Evolutionary conservation across 2,329 filamentous ascomycete genomes (phyloP), one percentile per base, ranked within the genome.

Genomic region (Colletotrichum lentis): DNA sequence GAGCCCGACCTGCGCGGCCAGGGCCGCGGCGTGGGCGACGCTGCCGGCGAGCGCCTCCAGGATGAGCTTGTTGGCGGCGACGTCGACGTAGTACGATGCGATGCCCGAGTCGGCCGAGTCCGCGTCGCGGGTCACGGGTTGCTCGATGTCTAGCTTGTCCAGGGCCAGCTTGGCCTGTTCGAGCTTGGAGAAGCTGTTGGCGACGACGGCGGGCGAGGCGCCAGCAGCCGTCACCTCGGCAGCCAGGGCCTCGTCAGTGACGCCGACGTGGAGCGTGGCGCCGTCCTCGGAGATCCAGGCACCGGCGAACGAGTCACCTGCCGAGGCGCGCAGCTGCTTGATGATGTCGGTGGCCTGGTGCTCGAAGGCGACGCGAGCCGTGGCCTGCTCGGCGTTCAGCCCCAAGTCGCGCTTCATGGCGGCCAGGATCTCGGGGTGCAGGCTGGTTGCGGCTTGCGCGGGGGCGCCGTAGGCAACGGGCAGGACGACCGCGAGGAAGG

Each of bases 341-440:
- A 80, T 80, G 73, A 80, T 71, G n/a, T 76, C 74, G 69, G 72
- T 71, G 70, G 78, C 77, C 69, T 71, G 69, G 70, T 78, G 70
- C 71, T 80, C 79, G 16, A 77, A 75, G 69, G 77, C 75, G 62
- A 80, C 78, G 73, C 77, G 78, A 70, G 75, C 75, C 67, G 74
- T 76, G 35, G 78, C 79, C 72, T 78, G 75, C 70, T 76, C 74
- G 57, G 78, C 74, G 61, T 80, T 74, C 22, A 80, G 76, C 16
- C 79, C 79, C 59, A 80, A 71, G 74, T 80, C 79, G 70, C 79
- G 79, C 77, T 80, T 80, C 79, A 80, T 80, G 72, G 79, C 79
- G 69, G 76, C 77, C 58, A 80, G 74, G 70, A 80, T 77, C 73
- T 78, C 71, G 60, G 79, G 79, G 74, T 80, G 78, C n/a, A 80